Evolutionary conservation across 805 yeast species (phyloP).

Genomic region (Metschnikowia dekortorum): DNA sequence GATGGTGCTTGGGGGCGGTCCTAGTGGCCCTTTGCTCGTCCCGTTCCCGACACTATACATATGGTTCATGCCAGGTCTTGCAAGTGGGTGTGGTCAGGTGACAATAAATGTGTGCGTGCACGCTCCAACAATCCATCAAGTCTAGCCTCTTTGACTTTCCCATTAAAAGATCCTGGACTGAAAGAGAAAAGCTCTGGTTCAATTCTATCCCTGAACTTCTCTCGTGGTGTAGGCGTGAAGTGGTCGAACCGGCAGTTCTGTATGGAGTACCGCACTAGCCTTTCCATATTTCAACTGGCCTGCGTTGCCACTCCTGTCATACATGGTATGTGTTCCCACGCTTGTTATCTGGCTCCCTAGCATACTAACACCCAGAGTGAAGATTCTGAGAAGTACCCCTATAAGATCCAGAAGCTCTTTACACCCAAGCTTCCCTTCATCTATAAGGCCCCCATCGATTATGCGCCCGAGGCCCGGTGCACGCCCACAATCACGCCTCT

Average conservation of each 20-base stretch:
- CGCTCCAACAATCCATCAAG: no score
- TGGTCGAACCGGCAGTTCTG: neutral
- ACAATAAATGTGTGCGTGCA: no score
- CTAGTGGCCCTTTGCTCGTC: no score
- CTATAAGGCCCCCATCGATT: conserved; percentile 46
- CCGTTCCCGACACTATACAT: no score
- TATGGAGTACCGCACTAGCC: conserved; percentile 1
- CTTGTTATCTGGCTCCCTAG: neutral
- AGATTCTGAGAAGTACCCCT: conserved; percentile 31
- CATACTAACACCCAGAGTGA: conserved; percentile 16
- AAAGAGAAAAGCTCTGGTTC: no score
- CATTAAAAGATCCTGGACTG: no score
- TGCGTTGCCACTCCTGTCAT: neutral
- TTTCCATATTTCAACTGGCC: neutral
- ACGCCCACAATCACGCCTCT: conserved; percentile 48
- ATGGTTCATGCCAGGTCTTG: no score
- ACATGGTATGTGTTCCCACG: conserved; percentile 1
- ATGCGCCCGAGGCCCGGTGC: conserved; percentile 42
- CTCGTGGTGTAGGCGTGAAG: neutral
- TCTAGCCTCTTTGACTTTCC: no score
- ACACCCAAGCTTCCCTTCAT: conserved; percentile 55
- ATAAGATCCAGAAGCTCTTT: conserved; percentile 48
- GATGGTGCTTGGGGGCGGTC: no score
- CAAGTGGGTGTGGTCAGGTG: no score
- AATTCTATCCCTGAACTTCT: neutral